Base-by-base conservation (phyloP, 768 basidiomycete genomes). In the Suillus sp. region DNA sequence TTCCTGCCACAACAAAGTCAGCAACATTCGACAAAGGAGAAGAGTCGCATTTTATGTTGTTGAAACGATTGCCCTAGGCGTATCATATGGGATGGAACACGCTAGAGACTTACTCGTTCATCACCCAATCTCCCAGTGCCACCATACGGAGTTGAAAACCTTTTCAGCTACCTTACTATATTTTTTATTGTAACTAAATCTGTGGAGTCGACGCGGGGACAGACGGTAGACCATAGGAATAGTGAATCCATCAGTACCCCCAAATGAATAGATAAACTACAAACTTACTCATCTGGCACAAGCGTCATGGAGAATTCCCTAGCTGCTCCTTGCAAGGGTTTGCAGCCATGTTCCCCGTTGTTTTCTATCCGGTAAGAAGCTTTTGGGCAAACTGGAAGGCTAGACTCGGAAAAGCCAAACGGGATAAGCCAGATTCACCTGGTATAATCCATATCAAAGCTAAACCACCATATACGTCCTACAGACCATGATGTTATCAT, bases 101-200 rank as follows among this genome's bases (percentile, higher is more conserved):
- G 42, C n/a, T 43, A 43, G n/a, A 43, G 43, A 43, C 43, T 43
- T 43, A 43, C n/a, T 43, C 20, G 4, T 43, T 3, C 43, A 43
- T 43, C 43, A 43, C 43, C 43, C 43, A 43, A 43, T 43, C 43
- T 9, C 20, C 43, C 43, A 43, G n/a, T 0, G 0, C 42, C n/a
- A 43, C 20, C 7, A 13, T 3, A 0, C 0, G 9, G 3, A 8
- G 3, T 1, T 8, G 18, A 0, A 0, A 43, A 20, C 9, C 20
- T n/a, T 4, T 1, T 20, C n/a, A n/a, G n/a, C 43, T 43, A 43
- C 10, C 3, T 3, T 10, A 9, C 2, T 2, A 11, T 43, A n/a
- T 43, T 9, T 43, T 8, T 4, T 1, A 43, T 1, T 0, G 43
- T 11, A 4, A 43, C 5, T 1, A 43, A 9, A 3, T 43, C 43